A percentile compares a stretch with the other conserved stretches of the same genome.
Evolutionary conservation across 371 early-diverging fungal species (phyloP).

Genomic region (Mucor racemosus): DNA sequence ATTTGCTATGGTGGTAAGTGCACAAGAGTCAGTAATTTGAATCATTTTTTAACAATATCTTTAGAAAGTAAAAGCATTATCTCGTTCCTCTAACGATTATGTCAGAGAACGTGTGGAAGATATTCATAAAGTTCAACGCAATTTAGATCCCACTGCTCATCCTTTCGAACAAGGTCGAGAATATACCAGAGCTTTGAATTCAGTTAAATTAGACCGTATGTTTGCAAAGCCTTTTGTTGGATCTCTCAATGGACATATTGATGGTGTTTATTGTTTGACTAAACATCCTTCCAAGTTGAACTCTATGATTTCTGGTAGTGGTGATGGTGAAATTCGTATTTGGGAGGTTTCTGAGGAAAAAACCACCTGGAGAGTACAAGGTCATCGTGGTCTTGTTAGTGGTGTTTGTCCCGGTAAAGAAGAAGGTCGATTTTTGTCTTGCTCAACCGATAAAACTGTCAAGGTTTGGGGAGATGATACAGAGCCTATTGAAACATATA

Average conservation of each 20-base stretch:
- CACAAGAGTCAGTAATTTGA: too few relatives aligned
- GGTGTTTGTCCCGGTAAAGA: conserved; percentile 77
- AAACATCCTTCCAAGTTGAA: conserved; percentile 89
- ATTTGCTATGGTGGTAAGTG: conserved; percentile 38
- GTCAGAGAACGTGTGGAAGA: conserved; percentile 88
- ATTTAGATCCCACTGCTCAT: conserved; percentile 91
- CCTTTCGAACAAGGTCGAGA: conserved; percentile 97
- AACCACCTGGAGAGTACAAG: conserved; percentile 75
- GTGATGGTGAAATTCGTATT: conserved; percentile 91
- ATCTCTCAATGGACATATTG: conserved; percentile 89
- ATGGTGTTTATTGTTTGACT: conserved; percentile 96
- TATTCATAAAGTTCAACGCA: conserved; percentile 88
- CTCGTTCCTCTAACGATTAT: conserved; percentile 81
- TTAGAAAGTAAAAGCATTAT: conserved; percentile 84
- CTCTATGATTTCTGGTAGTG: conserved; percentile 86
- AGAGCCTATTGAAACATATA: conserved; percentile 73
- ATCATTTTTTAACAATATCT: too few relatives aligned
- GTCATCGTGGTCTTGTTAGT: conserved; percentile 82
- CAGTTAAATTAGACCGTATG: conserved; percentile 95
- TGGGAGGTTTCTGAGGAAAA: conserved; percentile 83
- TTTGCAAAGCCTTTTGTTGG: conserved; percentile 99
- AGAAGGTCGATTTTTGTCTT: conserved; percentile 77
- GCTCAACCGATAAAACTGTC: conserved; percentile 87
- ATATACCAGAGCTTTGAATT: conserved; percentile 96
- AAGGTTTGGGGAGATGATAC: conserved; percentile 80